phyloP scores from a whole-genome alignment of 1,284 basidiomycete genomes.

The Sporisorium exsertum region DNA sequence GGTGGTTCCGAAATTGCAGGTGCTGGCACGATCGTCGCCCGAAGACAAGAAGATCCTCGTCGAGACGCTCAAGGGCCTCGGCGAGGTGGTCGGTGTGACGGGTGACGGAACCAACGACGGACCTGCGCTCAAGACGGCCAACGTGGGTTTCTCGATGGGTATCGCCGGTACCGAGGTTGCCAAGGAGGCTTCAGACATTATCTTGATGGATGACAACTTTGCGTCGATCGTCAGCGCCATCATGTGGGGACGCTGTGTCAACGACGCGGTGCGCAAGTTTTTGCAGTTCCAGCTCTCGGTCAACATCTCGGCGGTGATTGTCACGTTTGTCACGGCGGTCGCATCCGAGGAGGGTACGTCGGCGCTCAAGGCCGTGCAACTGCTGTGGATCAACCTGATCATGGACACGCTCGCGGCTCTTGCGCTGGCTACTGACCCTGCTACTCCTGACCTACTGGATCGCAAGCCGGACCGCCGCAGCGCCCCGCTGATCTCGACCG shows the following conservation, averaged over 20 bases:
- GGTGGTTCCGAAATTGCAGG: constrained; percentile 74
- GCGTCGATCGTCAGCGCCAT: constrained; percentile 93
- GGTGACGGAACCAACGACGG: constrained; percentile 99
- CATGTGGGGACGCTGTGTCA: constrained; percentile 98
- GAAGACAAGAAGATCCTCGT: constrained; percentile 96
- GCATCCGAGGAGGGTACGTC: constrained; percentile 82
- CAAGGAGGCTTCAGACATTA: constrained; percentile 98
- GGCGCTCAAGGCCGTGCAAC: constrained; percentile 90
- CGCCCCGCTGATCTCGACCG: constrained; percentile 86
- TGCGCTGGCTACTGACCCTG: constrained; percentile 95
- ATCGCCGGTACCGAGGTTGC: constrained; percentile 98
- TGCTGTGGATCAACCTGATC: constrained; percentile 92
- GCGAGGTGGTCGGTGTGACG: constrained; percentile 95
- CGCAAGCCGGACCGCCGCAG: constrained; percentile 90
- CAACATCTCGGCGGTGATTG: constrained; percentile 93
- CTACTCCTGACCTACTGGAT: constrained; percentile 81
- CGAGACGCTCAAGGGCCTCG: constrained; percentile 84
- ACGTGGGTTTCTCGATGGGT: constrained; percentile 78
- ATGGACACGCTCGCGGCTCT: constrained; percentile 99
- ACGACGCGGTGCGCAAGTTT: constrained; percentile 97
- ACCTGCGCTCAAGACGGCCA: constrained; percentile 86
- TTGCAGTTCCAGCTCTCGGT: constrained; percentile 97
- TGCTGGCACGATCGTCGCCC: constrained; percentile 91
- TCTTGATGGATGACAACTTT: constrained; percentile 96
- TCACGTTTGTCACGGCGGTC: constrained; percentile 91